A percentile compares a stretch with the other conserved stretches of the same genome.
Conservation (phyloP, 768 basidiomycete species). For the Lactifluus rugatus region DNA sequence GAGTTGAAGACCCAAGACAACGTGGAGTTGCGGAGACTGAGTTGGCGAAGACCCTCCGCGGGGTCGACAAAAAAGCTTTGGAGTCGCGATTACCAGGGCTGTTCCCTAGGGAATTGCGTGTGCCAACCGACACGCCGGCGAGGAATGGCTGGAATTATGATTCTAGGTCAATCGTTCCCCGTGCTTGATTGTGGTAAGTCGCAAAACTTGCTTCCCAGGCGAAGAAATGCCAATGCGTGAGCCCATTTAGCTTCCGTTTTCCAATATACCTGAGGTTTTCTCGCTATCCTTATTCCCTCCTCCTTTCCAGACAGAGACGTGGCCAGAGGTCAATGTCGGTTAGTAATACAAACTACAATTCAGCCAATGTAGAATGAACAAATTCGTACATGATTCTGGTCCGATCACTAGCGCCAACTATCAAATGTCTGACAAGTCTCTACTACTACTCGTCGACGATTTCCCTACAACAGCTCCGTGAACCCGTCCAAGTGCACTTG, state of each 20-base stretch:
- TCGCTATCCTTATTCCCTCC: not conserved
- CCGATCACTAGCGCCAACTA: not conserved
- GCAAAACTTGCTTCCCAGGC: not conserved
- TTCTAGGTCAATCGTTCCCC: conserved; percentile 45
- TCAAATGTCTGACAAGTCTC: conserved; percentile 9
- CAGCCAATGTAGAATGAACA: conserved; percentile 2
- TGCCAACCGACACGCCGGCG: conserved; percentile 80
- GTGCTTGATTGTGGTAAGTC: conserved; percentile 9
- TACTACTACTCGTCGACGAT: conserved; percentile 32
- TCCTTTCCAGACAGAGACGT: not conserved
- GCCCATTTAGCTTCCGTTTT: not conserved
- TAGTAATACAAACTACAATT: conserved; percentile 12
- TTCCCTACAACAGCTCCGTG: conserved; percentile 71
- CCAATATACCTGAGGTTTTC: not conserved
- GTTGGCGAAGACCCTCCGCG: conserved; percentile 50
- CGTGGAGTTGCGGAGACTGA: conserved; percentile 48
- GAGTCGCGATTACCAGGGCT: conserved; percentile 73
- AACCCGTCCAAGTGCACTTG: conserved; percentile 65
- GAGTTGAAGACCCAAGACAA: conserved; percentile 61
- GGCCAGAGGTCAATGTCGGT: not conserved
- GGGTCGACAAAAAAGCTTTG: conserved; percentile 55
- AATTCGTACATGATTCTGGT: not conserved
- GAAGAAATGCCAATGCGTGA: not conserved
- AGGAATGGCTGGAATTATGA: conserved; percentile 78
- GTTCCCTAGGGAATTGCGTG: conserved; percentile 79